Percentiles rank a stretch among this genome's conserved stretches.
Conservation (phyloP, 2,329 filamentous ascomycete genomes). For the Rhynchosporium graminicola region DNA sequence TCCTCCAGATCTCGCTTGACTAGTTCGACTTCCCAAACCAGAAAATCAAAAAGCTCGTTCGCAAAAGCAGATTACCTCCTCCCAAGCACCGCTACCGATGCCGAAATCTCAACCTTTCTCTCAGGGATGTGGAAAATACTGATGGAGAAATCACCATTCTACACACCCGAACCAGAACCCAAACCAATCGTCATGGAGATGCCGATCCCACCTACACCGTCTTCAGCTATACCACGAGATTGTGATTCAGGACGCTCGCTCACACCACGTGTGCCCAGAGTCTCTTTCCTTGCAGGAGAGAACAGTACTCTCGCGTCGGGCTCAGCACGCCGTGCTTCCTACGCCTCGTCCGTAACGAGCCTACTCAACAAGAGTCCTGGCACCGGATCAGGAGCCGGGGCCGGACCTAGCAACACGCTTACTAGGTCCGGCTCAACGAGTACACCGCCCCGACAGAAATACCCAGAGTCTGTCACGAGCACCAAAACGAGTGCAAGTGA, state of each 20-base stretch:
- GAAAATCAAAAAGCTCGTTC: conserved; percentile 43
- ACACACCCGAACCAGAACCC: conserved; percentile 44
- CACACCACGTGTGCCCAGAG: conserved; percentile 16
- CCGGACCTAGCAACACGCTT: too few relatives aligned
- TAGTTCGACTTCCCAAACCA: neutral
- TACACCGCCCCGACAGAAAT: conserved; percentile 18
- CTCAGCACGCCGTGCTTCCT: conserved; percentile 1
- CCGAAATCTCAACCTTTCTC: conserved; percentile 57
- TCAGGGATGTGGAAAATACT: conserved; percentile 53
- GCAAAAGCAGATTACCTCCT: conserved; percentile 58
- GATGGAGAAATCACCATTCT: conserved; percentile 48
- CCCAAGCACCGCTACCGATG: conserved; percentile 53
- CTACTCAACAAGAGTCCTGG: neutral
- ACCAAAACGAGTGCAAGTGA: conserved; percentile 21
- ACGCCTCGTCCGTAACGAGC: conserved; percentile 13
- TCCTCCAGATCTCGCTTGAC: conserved; percentile 23
- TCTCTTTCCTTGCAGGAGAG: conserved; percentile 22
- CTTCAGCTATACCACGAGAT: conserved; percentile 11
- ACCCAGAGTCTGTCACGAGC: conserved; percentile 22
- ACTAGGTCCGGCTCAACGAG: conserved; percentile 5
- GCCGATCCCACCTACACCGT: conserved; percentile 19
- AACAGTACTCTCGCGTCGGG: neutral
- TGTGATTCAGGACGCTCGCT: conserved; percentile 19
- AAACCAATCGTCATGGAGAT: conserved; percentile 29
- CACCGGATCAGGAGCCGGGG: neutral